phyloP scores from a whole-genome alignment of 2,329 filamentous ascomycete species.

The Dactylellina haptotyla region DNA sequence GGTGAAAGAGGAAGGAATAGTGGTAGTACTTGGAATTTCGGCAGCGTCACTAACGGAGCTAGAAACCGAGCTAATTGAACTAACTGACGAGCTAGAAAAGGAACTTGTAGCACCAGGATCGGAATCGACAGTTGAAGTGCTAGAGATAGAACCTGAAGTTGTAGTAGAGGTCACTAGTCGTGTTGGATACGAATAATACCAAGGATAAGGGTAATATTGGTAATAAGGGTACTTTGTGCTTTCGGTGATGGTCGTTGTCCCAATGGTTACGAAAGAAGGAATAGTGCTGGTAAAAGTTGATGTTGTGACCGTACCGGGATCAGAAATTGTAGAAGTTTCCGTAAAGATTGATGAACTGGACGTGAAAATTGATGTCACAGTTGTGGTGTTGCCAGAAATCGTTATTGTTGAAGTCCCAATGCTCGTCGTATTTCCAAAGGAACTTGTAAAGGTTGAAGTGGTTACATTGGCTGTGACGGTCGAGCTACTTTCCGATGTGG shows the following conservation, averaged over 20 bases:
- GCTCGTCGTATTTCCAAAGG: conserved; percentile 15
- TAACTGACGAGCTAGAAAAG: no score
- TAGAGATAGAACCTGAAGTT: conserved; percentile 6
- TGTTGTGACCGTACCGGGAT: conserved; percentile 20
- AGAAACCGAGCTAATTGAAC: background rate
- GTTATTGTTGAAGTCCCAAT: background rate
- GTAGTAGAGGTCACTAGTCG: conserved; percentile 2
- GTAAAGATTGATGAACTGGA: conserved; percentile 19
- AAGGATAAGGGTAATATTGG: conserved; percentile 26
- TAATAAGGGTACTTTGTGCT: conserved; percentile 26
- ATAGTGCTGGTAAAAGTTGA: conserved; percentile 31
- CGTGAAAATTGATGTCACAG: conserved; percentile 15
- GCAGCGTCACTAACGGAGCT: background rate
- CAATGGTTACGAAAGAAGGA: conserved; percentile 9
- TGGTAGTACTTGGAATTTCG: conserved; percentile 21
- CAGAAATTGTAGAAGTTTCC: conserved; percentile 16
- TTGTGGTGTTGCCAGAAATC: conserved; percentile 8
- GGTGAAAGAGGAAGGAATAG: conserved; percentile 14
- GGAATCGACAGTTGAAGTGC: background rate
- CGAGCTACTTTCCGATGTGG: background rate
- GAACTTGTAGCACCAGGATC: conserved; percentile 16
- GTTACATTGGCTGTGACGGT: conserved; percentile 5
- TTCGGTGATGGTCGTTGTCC: conserved; percentile 4
- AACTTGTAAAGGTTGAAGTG: conserved; percentile 25
- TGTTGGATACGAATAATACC: conserved; percentile 37